Evolutionary conservation across 805 yeast species (phyloP).

Genomic region (Metschnikowia lochheadii): DNA sequence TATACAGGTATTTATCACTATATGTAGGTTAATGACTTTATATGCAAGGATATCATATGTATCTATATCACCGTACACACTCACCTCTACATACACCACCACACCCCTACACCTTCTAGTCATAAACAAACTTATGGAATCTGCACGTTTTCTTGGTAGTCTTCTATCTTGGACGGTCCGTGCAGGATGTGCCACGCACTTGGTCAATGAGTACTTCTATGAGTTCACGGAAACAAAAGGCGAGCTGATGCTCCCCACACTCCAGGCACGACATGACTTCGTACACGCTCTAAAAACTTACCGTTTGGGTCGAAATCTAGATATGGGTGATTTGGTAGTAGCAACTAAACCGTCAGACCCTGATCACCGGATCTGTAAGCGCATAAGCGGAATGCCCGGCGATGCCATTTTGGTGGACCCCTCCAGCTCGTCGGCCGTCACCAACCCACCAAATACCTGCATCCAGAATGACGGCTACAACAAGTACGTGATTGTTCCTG

Average conservation of each 20-base stretch:
- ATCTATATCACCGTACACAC: too few species aligned
- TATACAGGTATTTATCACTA: too few species aligned
- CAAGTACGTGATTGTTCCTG: conserved; percentile 73
- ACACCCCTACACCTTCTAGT: background rate
- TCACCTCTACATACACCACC: background rate
- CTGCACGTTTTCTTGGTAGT: conserved; percentile 26
- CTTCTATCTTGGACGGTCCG: conserved; percentile 50
- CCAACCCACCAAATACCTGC: conserved; percentile 26
- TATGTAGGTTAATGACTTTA: too few species aligned
- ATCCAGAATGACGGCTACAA: conserved; percentile 40
- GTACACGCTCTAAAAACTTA: conserved; percentile 69
- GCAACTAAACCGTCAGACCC: conserved; percentile 90
- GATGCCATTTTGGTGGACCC: conserved; percentile 83
- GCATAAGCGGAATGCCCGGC: conserved; percentile 96
- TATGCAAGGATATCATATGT: too few species aligned
- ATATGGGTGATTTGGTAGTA: conserved; percentile 83
- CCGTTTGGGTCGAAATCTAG: conserved; percentile 59
- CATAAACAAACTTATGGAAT: conserved; percentile 11
- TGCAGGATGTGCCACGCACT: conserved; percentile 63
- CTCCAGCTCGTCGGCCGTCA: conserved; percentile 46
- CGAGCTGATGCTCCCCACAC: conserved; percentile 92
- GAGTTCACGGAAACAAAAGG: conserved; percentile 84
- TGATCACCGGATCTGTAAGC: conserved; percentile 78
- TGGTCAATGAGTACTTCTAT: conserved; percentile 60
- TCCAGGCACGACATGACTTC: conserved; percentile 69